Evolutionary conservation across 1,284 basidiomycete species (phyloP).

Genomic region (Singerocomus rubriflavus): DNA sequence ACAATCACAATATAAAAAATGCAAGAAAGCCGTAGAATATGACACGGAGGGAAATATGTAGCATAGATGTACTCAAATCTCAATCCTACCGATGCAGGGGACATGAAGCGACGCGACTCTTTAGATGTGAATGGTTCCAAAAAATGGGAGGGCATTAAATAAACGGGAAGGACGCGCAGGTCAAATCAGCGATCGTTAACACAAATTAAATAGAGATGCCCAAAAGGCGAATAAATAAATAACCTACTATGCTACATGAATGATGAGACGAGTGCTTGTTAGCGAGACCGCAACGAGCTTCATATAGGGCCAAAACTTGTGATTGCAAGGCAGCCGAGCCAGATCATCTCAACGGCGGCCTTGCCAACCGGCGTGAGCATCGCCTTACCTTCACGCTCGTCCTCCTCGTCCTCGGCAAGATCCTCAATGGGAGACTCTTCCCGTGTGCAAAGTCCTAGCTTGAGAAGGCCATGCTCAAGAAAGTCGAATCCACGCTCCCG

Average conservation of each 20-base stretch:
- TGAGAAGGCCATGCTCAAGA: slow-evolving; percentile 61
- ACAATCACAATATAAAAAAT: slow-evolving; percentile 17
- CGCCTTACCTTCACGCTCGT: slow-evolving; percentile 36
- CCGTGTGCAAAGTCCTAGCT: slow-evolving; percentile 56
- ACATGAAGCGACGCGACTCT: slow-evolving; percentile 9
- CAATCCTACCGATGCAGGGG: slow-evolving; percentile 26
- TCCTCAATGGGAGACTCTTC: slow-evolving; percentile 21
- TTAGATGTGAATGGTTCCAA: slow-evolving; percentile 9
- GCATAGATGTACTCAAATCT: slow-evolving; percentile 23
- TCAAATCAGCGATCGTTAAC: background rate
- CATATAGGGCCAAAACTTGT: slow-evolving; percentile 54
- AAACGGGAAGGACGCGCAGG: background rate
- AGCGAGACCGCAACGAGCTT: background rate
- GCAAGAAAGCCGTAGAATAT: slow-evolving; percentile 11
- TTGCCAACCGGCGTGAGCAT: slow-evolving; percentile 66
- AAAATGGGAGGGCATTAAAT: slow-evolving; percentile 2
- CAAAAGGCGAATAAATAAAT: slow-evolving; percentile 2
- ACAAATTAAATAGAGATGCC: slow-evolving; percentile 2
- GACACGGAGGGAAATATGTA: slow-evolving; percentile 12
- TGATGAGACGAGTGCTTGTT: background rate
- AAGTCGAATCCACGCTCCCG: slow-evolving; percentile 69
- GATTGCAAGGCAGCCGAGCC: slow-evolving; percentile 74
- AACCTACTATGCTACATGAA: slow-evolving; percentile 16
- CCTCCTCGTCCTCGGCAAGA: slow-evolving; percentile 36
- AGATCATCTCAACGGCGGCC: slow-evolving; percentile 78